These are phyloP conservation scores for Clarireedia homoeocarpa DNA, from an alignment of 2,329 filamentous ascomycete genomes.

Conservation along the genomic window DNA sequence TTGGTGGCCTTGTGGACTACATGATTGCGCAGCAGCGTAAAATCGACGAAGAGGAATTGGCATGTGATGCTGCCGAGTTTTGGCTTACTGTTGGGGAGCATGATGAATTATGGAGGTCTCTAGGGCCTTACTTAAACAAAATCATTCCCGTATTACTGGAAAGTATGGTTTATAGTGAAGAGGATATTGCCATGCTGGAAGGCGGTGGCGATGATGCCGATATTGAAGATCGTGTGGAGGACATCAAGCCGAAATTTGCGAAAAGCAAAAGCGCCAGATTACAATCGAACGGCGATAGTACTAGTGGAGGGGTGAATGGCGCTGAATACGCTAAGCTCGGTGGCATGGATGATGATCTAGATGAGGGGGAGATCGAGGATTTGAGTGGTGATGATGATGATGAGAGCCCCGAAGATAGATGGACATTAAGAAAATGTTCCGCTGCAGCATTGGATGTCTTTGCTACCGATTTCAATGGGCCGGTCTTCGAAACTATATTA, in stretches of 20 bases:
- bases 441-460: conserved; percentile 93
- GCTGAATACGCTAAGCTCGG: conserved; percentile 46
- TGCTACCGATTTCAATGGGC: conserved; percentile 77
- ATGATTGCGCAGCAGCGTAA: conserved; percentile 84
- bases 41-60: conserved; percentile 75
- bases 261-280: conserved; percentile 49
- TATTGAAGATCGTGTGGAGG: conserved; percentile 79
- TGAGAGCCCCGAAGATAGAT: conserved; percentile 78
- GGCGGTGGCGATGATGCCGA: conserved; percentile 85
- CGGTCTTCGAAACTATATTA: conserved; percentile 85
- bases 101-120: conserved; percentile 63
- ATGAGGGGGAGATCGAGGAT: conserved; percentile 82
- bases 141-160: conserved; percentile 87
- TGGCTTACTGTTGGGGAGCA: conserved; percentile 94
- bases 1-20: conserved; percentile 83
- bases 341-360: conserved; percentile 54
- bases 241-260: conserved; percentile 89
- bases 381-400: conserved; percentile 65
- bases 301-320: conserved; percentile 45
- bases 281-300: conserved; percentile 35
- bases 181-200: conserved; percentile 80
- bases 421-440: conserved; percentile 95
- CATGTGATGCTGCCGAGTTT: conserved; percentile 92
- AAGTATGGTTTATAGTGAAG: conserved; percentile 94
- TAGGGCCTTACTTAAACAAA: conserved; percentile 71